Percentiles rank a stretch among this genome's conserved stretches.
phyloP scores from a whole-genome alignment of 495 filamentous ascomycete species.

The Hyaloscypha bicolor region DNA sequence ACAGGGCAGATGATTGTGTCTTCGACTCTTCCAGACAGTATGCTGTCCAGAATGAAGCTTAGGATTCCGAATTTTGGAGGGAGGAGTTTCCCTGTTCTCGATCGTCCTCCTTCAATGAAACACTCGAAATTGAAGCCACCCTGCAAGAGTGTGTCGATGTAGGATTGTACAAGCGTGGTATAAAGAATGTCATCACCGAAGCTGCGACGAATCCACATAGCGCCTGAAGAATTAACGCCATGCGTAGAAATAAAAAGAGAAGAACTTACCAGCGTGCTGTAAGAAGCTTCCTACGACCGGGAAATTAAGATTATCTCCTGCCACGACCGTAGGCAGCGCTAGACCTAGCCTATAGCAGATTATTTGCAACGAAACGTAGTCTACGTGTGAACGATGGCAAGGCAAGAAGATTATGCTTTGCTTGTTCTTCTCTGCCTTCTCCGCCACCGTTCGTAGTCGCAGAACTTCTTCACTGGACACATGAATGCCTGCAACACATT shows the following conservation, averaged over 20 bases:
- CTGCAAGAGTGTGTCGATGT: constrained; percentile 90
- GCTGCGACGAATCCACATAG: constrained; percentile 93
- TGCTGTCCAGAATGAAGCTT: constrained; percentile 85
- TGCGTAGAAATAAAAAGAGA: not conserved
- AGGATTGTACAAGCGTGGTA: constrained; percentile 86
- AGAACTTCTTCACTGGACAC: constrained; percentile 93
- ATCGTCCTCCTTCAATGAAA: constrained; percentile 93
- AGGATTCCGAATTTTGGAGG: constrained; percentile 96
- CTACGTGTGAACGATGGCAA: constrained; percentile 91
- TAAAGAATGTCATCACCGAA: constrained; percentile 94
- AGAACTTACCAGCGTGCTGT: constrained; percentile 76
- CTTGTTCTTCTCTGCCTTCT: constrained; percentile 79
- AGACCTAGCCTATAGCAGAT: constrained; percentile 94
- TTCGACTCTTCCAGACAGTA: constrained; percentile 83
- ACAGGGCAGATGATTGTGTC: constrained; percentile 94
- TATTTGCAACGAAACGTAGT: constrained; percentile 91
- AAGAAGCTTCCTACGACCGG: constrained; percentile 87
- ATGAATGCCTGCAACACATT: constrained; percentile 65
- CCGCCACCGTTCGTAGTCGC: constrained; percentile 76
- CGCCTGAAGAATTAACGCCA: constrained; percentile 50
- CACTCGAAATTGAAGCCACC: constrained; percentile 94
- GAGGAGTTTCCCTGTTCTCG: constrained; percentile 89
- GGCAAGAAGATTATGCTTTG: constrained; percentile 96
- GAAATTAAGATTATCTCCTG: constrained; percentile 95
- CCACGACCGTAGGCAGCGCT: constrained; percentile 87